phyloP scores from a whole-genome alignment of 345 rosid genomes.

The Cardamine occulta region DNA sequence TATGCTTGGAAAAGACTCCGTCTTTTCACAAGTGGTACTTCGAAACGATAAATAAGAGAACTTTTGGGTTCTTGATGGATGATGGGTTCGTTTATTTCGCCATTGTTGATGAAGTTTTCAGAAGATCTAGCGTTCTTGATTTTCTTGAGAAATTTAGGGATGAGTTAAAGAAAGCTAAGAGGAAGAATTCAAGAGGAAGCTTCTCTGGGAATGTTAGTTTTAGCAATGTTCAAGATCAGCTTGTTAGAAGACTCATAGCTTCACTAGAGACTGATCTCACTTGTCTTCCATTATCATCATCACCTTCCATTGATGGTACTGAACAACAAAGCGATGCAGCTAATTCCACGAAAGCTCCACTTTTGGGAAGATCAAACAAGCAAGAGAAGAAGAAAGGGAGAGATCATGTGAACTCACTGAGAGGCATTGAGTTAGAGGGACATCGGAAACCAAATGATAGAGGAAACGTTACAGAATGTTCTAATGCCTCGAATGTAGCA shows the following conservation, averaged over 20 bases:
- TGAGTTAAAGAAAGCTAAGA: conserved; percentile 62
- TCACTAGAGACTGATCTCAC: conserved; percentile 57
- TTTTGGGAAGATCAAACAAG: conserved; percentile 58
- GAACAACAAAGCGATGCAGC: conserved; percentile 38
- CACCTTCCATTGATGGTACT: conserved; percentile 32
- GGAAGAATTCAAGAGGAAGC: conserved; percentile 56
- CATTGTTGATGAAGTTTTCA: conserved; percentile 62
- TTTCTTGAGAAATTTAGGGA: conserved; percentile 67
- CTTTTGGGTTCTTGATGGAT: conserved; percentile 70
- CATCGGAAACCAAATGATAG: conserved; percentile 57
- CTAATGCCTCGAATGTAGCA: conserved; percentile 51
- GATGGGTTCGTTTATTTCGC: conserved; percentile 67
- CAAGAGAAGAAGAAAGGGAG: conserved; percentile 73
- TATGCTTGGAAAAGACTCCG: conserved; percentile 69
- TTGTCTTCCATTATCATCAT: conserved; percentile 58
- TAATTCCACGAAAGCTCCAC: conserved; percentile 71
- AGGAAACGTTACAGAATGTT: conserved; percentile 55
- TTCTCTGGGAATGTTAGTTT: conserved; percentile 55
- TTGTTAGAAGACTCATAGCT: conserved; percentile 60
- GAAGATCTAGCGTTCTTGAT: conserved; percentile 52
- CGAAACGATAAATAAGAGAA: conserved; percentile 62
- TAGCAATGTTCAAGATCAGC: conserved; percentile 58
- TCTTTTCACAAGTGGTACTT: conserved; percentile 81
- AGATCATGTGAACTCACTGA: conserved; percentile 48
- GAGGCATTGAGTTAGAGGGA: conserved; percentile 71